Evolutionary conservation across 768 basidiomycete genomes (phyloP), one percentile per base, ranked within the genome.

Genomic region (Hemileccinum impolitum): DNA sequence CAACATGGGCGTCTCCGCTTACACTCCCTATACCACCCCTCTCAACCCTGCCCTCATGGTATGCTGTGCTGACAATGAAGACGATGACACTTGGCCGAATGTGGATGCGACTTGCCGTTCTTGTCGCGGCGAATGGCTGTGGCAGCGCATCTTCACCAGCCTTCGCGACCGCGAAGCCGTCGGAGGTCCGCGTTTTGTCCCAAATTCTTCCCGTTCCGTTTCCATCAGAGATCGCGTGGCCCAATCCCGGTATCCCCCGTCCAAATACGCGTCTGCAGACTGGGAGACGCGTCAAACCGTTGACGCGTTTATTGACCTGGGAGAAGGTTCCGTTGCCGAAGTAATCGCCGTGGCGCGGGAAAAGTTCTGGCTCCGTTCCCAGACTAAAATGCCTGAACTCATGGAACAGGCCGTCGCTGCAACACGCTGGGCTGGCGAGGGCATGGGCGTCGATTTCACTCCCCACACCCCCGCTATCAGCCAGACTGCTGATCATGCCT

Each of bases 271-370:
- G 54, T 57, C 66, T 35, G 57, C 60, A 1, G 85, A 88, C 56
- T 85, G 82, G 83, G 85, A 87, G 62, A 80, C 80, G 39, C 75
- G 84, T 38, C 80, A 82, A 56, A 74, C 75, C 9, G 74, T 90
- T 12, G 85, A 85, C 44, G 76, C 76, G n/a, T 90, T 86, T 67
- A 66, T 89, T 34, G 87, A 89, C 48, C 71, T 85, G 21, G 85
- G 78, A 3, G 88, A 90, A 54, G 87, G 87, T 18, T 77, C 73
- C 6, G 77, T 90, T 50, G 56, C 61, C 38, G 82, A 86, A 39
- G 81, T 89, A 18, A 62, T 88, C 30, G 61, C 62, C 26, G 65
- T 85, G 25, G 83, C 84, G 14, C 73, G 79, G 52, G 88, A 90
- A 64, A 85, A 87, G 63, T 71, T 75, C 47, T 90, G 88, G 88